Evolutionary conservation across 176 grass and related monocot genomes (phyloP).

Genomic region (Carex scoparia): DNA sequence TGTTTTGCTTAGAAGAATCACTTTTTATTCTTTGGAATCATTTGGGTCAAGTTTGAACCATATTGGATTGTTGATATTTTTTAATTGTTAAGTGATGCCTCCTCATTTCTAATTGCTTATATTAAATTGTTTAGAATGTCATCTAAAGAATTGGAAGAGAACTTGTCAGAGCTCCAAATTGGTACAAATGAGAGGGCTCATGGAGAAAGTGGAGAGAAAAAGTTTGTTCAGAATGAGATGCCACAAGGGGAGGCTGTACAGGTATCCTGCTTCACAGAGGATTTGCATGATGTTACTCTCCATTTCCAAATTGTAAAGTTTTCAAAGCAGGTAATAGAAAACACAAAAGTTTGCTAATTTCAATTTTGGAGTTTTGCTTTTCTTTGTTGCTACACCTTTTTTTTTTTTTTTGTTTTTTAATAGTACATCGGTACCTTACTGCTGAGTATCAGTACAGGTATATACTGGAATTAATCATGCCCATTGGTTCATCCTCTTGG

Average conservation of each 20-base stretch:
- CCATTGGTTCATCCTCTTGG: neutral
- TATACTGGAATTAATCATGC: neutral
- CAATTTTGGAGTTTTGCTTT: too few species aligned
- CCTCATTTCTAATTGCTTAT: neutral
- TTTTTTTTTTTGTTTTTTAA: neutral
- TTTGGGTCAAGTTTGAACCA: neutral
- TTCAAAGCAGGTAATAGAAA: conserved; percentile 56
- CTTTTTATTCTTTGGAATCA: too few species aligned
- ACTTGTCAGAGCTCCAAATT: conserved; percentile 38
- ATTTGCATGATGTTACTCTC: conserved; percentile 66
- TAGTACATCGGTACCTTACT: neutral
- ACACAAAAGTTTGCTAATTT: neutral
- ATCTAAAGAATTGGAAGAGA: conserved; percentile 41
- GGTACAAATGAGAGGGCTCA: neutral
- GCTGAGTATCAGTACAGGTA: neutral
- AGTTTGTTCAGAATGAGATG: conserved; percentile 24
- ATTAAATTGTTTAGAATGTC: conserved; percentile 35
- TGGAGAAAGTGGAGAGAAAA: neutral
- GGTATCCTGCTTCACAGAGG: conserved; percentile 76
- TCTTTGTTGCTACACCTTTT: neutral
- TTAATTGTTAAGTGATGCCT: neutral
- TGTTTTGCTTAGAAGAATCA: too few species aligned
- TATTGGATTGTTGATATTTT: neutral
- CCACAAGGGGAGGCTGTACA: conserved; percentile 14
- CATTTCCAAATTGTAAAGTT: conserved; percentile 83